Evolutionary conservation across 768 basidiomycete species (phyloP), one percentile per base, ranked within the genome.

Genomic region (Cantharellus anzutake): DNA sequence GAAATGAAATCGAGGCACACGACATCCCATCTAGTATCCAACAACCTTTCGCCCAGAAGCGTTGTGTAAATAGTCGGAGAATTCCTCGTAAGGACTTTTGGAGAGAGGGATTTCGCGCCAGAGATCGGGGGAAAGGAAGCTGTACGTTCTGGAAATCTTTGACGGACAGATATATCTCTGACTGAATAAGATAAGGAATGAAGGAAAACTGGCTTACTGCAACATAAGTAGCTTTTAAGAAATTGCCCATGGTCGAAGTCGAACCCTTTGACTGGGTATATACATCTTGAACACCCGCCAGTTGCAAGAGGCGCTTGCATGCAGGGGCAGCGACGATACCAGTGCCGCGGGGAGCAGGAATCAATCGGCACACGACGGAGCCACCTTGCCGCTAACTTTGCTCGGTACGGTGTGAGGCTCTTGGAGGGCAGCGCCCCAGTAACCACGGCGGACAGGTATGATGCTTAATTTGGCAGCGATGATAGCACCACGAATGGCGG

Each of bases 241-340:
- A 94, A 76, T 94, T 94, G 69, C 90, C 90, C 89, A 92, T 92
- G 62, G 96, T 99, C 37, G 94, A 92, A 52, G 96, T 99, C 65
- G 89, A 93, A 69, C 96, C 96, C 75, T 92, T 94, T 59, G 94
- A 84, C 73, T 94, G 90, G 60, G 94, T 97, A 80, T 99, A 99
- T 70, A 81, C 83, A 73, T 99, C 96, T 75, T 93, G 82, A 64
- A 99, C 82, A 79, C 96, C 96, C 68, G 96, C 96, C 68, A 98
- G 80, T 74, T 99, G 94, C 64, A 99, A 76, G 68, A 99, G 78
- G 65, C 94, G 86, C 79, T 94, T 97, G 64, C 83, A 91, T 52
- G 94, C 94, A 48, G 94, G 96, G 56, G 96, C 96, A 68, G 96
- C 96, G 68, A 99, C 96, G 74, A 99, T 93, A 78, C 94, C 96